Percentiles rank a stretch among this genome's conserved stretches.
These are phyloP conservation scores for Scutellaria barbata DNA, from an alignment of 257 asterid species.

Conservation along the genomic window DNA sequence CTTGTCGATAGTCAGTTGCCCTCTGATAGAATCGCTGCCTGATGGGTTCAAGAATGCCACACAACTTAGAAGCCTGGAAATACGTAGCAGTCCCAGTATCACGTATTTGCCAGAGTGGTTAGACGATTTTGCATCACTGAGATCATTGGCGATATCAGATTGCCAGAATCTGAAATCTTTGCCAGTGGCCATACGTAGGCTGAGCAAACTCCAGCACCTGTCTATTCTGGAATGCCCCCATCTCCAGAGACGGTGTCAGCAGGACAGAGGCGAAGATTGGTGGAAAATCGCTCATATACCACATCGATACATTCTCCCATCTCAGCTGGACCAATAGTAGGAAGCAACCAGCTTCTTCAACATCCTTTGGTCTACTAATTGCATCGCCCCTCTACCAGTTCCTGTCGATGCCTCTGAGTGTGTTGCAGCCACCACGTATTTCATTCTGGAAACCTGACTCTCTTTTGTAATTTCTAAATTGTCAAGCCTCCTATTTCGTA, in stretches of 20 bases:
- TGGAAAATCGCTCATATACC: slow-evolving; percentile 28
- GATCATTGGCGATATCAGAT: slow-evolving; percentile 1
- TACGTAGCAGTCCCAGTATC: slow-evolving; percentile 12
- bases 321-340: too few relatives aligned
- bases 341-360: too few relatives aligned
- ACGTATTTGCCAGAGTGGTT: slow-evolving; percentile 29
- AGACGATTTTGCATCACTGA: slow-evolving; percentile 9
- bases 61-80: slow-evolving; percentile 26
- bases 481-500: too few relatives aligned
- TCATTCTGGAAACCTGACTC: too few relatives aligned
- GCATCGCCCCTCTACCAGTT: too few relatives aligned
- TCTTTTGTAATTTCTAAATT: too few relatives aligned
- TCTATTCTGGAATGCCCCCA: slow-evolving; percentile 4
- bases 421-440: too few relatives aligned
- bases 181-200: slow-evolving; percentile 8
- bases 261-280: slow-evolving; percentile 28
- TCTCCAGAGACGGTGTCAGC: slow-evolving; percentile 20
- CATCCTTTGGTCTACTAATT: too few relatives aligned
- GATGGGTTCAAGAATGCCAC: slow-evolving; percentile 21
- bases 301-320: background rate
- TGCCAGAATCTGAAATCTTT: slow-evolving; percentile 6
- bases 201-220: slow-evolving; percentile 19
- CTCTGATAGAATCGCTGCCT: slow-evolving; percentile 24
- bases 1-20: slow-evolving; percentile 15
- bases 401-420: too few relatives aligned